Conservation (phyloP, 2,329 filamentous ascomycete genomes). For the Tolypocladium amazonense region DNA sequence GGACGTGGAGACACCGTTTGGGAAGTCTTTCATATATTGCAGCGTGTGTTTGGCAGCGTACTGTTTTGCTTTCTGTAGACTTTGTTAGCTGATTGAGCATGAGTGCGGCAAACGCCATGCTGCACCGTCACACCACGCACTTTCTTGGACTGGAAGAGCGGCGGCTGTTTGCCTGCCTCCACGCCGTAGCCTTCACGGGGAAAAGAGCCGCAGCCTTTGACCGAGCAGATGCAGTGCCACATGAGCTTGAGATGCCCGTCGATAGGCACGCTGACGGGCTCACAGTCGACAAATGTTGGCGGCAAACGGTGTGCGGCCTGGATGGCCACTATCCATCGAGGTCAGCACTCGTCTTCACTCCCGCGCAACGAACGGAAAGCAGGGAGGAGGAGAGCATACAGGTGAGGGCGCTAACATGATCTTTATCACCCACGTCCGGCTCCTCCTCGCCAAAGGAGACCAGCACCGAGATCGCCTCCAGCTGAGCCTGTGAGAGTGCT, state of each 20-base stretch:
- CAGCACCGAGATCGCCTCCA: constrained; percentile 28
- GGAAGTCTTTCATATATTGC: constrained; percentile 21
- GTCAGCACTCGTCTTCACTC: neutral
- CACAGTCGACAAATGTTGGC: constrained; percentile 7
- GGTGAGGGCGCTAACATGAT: constrained; percentile 18
- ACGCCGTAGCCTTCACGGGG: constrained; percentile 23
- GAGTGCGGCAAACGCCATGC: neutral
- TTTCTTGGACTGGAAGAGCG: constrained; percentile 36
- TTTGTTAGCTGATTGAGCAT: neutral
- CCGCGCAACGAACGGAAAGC: neutral
- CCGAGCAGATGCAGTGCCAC: constrained; percentile 15
- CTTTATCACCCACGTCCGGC: constrained; percentile 13
- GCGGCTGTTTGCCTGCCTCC: constrained; percentile 12
- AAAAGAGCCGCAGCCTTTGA: constrained; percentile 13
- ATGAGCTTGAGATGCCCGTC: constrained; percentile 9
- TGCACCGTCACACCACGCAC: constrained; percentile 9
- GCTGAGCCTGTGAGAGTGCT: constrained; percentile 26
- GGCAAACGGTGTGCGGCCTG: constrained; percentile 5
- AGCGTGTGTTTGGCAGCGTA: constrained; percentile 40
- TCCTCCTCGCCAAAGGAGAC: constrained; percentile 17
- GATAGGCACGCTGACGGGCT: constrained; percentile 10
- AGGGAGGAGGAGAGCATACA: constrained; percentile 9
- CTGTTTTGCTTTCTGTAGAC: constrained; percentile 32
- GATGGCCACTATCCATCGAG: constrained; percentile 3
- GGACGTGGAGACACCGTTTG: neutral